Evolutionary conservation across 1,139 yeast species (phyloP).

Genomic region (Sugiyamaella castrensis): DNA sequence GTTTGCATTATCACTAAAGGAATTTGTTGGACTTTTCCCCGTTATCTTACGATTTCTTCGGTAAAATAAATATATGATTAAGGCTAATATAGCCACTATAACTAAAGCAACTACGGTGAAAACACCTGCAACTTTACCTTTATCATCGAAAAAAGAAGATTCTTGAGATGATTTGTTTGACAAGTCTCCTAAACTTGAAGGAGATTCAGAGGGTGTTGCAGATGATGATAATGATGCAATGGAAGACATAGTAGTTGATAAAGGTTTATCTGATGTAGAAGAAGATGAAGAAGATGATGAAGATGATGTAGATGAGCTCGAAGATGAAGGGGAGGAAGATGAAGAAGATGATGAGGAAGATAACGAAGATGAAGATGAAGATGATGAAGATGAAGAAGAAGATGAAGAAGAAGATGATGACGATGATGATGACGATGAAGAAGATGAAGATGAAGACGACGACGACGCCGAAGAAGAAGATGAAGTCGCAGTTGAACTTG

Average conservation of each 20-base stretch:
- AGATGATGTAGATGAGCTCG: constrained; percentile 8
- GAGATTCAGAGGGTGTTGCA: constrained; percentile 25
- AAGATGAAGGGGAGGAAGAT: constrained; percentile 12
- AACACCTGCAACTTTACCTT: constrained; percentile 71
- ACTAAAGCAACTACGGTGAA: constrained; percentile 67
- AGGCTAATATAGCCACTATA: constrained; percentile 42
- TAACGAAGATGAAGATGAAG: constrained; percentile 15
- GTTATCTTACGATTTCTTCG: constrained; percentile 25
- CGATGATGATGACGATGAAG: constrained; percentile 14
- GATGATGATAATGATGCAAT: constrained; percentile 16
- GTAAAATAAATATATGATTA: constrained; percentile 31
- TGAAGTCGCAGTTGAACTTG: constrained; percentile 16
- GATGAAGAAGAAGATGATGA: constrained; percentile 16
- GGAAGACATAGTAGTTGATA: constrained; percentile 17
- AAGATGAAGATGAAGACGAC: constrained; percentile 17
- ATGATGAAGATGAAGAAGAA: constrained; percentile 15
- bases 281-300: constrained; percentile 10
- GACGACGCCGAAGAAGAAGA: constrained; percentile 15
- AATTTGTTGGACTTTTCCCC: constrained; percentile 21
- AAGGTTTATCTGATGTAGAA: background rate
- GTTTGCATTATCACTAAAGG: constrained; percentile 11
- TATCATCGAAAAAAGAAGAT: constrained; percentile 48
- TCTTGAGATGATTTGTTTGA: constrained; percentile 11
- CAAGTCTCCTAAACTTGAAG: constrained; percentile 21
- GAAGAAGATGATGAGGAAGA: constrained; percentile 16